A percentile compares a stretch with the other conserved stretches of the same genome.
These are phyloP conservation scores for Backusella luteola DNA, from an alignment of 192 early-diverging fungal species.

Conservation along the genomic window DNA sequence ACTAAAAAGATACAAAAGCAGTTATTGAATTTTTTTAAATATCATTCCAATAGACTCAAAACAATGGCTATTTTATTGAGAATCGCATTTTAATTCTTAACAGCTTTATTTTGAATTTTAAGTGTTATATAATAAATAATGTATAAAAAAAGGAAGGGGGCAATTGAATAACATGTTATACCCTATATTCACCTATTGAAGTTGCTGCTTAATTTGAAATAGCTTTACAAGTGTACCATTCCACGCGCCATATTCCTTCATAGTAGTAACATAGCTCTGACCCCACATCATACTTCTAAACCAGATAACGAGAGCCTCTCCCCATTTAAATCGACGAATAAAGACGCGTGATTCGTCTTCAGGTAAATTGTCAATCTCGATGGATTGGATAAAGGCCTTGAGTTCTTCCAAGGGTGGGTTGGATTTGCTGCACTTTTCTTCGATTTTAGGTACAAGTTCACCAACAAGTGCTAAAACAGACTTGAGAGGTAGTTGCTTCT, in stretches of 20 bases:
- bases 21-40: neutral
- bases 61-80: neutral
- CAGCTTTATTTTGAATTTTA: neutral
- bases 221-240: conserved; percentile 60
- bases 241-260: conserved; percentile 61
- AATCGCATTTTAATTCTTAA: neutral
- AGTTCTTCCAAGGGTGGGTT: conserved; percentile 63
- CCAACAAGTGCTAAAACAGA: conserved; percentile 65
- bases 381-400: conserved; percentile 47
- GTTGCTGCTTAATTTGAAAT: conserved; percentile 45
- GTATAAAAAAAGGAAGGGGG: too few relatives aligned
- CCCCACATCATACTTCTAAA: conserved; percentile 71
- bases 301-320: conserved; percentile 66
- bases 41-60: neutral
- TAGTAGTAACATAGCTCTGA: conserved; percentile 58
- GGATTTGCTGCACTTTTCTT: conserved; percentile 56
- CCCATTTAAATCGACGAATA: conserved; percentile 60
- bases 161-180: neutral
- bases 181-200: neutral
- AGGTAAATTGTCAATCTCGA: conserved; percentile 39
- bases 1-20: neutral
- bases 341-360: conserved; percentile 48
- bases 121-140: neutral
- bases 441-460: conserved; percentile 66
- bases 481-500: conserved; percentile 65